Percentiles rank a stretch among this genome's conserved stretches.
Conservation (phyloP, 495 filamentous ascomycete species). For the Filosporella fistucella region DNA sequence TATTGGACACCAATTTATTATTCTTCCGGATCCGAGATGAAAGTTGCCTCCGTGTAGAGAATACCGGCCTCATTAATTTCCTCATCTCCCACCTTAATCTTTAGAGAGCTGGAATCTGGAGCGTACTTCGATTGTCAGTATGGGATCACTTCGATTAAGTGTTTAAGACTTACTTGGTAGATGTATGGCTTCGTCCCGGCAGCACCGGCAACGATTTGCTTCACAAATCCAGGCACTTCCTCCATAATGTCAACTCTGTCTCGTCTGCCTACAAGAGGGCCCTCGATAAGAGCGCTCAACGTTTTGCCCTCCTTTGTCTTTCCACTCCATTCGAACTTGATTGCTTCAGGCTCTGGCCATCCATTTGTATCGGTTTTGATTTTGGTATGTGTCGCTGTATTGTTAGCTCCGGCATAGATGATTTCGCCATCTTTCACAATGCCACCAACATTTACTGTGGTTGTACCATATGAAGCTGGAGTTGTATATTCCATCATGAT, state of each 20-base stretch:
- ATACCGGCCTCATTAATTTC: constrained; percentile 71
- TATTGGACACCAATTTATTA: constrained; percentile 10
- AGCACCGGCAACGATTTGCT: constrained; percentile 80
- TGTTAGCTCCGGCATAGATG: constrained; percentile 61
- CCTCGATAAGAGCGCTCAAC: constrained; percentile 63
- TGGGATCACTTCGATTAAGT: not conserved
- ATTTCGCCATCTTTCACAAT: constrained; percentile 78
- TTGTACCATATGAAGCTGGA: constrained; percentile 89
- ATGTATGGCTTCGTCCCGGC: constrained; percentile 94
- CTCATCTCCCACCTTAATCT: constrained; percentile 76
- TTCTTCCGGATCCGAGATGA: too few species aligned
- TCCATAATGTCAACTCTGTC: constrained; percentile 96
- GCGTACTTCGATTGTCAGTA: constrained; percentile 52
- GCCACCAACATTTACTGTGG: constrained; percentile 78
- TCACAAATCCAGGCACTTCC: constrained; percentile 92
- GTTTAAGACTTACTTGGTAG: constrained; percentile 72
- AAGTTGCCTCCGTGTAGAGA: constrained; percentile 83
- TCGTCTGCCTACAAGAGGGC: constrained; percentile 59
- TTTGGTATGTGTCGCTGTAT: constrained; percentile 61
- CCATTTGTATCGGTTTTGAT: constrained; percentile 68
- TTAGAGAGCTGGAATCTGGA: constrained; percentile 59
- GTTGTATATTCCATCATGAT: constrained; percentile 96
- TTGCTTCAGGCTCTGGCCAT: constrained; percentile 79
- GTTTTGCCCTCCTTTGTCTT: constrained; percentile 71
- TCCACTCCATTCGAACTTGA: constrained; percentile 76